A percentile compares a stretch with the other conserved stretches of the same genome.
Evolutionary conservation across 2,329 filamentous ascomycete species (phyloP).

Genomic region (Calonectria hawksworthii): DNA sequence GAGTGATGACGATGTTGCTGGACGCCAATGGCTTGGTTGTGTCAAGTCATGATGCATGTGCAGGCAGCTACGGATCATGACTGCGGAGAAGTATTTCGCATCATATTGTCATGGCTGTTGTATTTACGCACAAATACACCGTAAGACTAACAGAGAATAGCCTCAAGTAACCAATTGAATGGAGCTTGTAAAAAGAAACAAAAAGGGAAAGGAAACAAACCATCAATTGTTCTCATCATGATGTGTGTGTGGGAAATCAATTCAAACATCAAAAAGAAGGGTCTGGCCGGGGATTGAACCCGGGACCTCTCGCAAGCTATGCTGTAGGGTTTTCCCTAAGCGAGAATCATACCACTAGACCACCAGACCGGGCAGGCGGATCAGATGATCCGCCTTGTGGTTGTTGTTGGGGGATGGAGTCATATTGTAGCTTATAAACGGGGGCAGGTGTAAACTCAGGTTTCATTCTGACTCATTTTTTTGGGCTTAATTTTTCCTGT

Average conservation of each 20-base stretch:
- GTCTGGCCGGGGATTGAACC: constrained; percentile 63
- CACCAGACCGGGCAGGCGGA: constrained; percentile 57
- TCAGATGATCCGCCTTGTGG: constrained; percentile 24
- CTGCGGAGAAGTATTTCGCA: neutral
- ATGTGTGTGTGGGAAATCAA: neutral
- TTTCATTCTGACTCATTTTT: constrained; percentile 31
- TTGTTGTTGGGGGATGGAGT: constrained; percentile 20
- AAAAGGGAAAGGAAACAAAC: neutral
- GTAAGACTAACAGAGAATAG: neutral
- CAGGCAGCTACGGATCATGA: neutral
- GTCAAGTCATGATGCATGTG: neutral
- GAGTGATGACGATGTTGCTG: neutral
- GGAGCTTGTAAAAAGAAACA: neutral
- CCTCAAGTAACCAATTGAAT: neutral
- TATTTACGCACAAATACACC: neutral
- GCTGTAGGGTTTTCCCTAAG: constrained; percentile 68
- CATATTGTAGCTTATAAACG: constrained; percentile 28
- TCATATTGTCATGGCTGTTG: neutral
- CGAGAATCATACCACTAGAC: constrained; percentile 81
- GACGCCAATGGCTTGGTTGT: neutral
- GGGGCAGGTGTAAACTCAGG: no score
- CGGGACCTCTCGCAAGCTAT: constrained; percentile 60
- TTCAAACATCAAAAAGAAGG: constrained; percentile 43
- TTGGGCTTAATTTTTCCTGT: neutral
- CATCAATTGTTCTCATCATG: neutral